These are phyloP conservation scores for Hypoxylon sp. DNA, from an alignment of 2,329 filamentous ascomycete genomes.

Conservation along the genomic window DNA sequence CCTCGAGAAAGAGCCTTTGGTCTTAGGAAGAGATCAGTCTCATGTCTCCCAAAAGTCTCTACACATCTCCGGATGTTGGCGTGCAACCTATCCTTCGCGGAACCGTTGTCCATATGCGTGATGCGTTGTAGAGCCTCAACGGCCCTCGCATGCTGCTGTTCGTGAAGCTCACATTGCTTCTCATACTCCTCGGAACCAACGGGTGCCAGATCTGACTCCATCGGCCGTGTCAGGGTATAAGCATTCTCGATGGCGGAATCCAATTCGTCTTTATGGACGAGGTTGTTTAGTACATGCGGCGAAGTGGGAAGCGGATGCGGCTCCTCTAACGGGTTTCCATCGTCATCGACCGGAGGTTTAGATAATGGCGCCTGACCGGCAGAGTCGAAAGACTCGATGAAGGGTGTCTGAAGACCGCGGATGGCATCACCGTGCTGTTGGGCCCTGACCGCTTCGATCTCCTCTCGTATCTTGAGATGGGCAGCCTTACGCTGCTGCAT, in stretches of 20 bases:
- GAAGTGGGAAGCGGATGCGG: constrained; percentile 63
- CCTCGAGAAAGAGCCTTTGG: constrained; percentile 69
- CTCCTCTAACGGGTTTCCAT: constrained; percentile 59
- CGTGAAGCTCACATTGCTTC: constrained; percentile 60
- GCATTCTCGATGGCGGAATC: constrained; percentile 76
- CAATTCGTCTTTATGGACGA: constrained; percentile 77
- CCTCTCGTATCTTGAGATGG: constrained; percentile 81
- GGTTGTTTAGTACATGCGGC: constrained; percentile 78
- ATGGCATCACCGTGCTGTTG: constrained; percentile 82
- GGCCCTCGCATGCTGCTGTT: constrained; percentile 74
- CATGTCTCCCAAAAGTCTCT: constrained; percentile 89
- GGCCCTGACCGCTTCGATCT: constrained; percentile 75
- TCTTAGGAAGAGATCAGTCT: constrained; percentile 80
- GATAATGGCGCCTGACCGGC: constrained; percentile 65
- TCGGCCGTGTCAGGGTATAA: constrained; percentile 75
- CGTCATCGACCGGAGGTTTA: constrained; percentile 57
- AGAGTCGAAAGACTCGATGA: constrained; percentile 84
- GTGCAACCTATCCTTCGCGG: constrained; percentile 81
- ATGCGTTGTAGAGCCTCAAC: constrained; percentile 85
- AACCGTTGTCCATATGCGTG: constrained; percentile 81
- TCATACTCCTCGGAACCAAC: constrained; percentile 59
- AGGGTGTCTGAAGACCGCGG: constrained; percentile 83
- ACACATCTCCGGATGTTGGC: constrained; percentile 89
- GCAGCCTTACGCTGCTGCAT: constrained; percentile 86
- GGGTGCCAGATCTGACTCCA: constrained; percentile 55